Base-by-base conservation (phyloP, 2,329 filamentous ascomycete species). In the Verticillium klebahnii region DNA sequence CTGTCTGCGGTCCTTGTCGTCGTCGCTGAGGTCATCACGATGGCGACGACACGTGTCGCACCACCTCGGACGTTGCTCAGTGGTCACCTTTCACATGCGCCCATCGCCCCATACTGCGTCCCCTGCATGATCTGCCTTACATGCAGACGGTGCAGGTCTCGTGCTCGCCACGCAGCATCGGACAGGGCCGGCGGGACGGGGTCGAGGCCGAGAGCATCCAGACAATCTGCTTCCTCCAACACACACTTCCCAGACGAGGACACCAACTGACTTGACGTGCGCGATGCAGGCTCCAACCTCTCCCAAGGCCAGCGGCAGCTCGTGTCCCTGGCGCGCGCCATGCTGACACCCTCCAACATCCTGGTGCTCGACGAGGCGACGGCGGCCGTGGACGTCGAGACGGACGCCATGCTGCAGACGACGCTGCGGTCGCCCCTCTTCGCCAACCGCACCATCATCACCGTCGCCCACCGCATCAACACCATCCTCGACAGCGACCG, bases 311-410 rank as follows among this genome's bases (percentile, higher is more conserved):
- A 99, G 77, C 88, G 94, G 60, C 95, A 99, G 77, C 87, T 99
- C 63, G 85, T 99, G 59, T 97, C 93, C 19, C 84, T 99, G 56
- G 95, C 96, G 50, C 92, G 95, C 58, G 96, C 96, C 32, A 86
- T 99, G 74, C 85, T 99, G 57, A 96, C 94, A 6, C 95, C 95
- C 15, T 96, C 92, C 77, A 98, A 98, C 77, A 98, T 99, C 70
- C 84, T 99, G 64, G 93, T 99, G 2, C 84, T 99, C 32, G 95
- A 99, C 74, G 95, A 99, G 83, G 95, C 96, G 62, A 99, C 95
- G 34, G 93, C 93, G 67, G 86, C 82, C 29, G 85, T 89, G 12
- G 86, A 90, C 71, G 81, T 89, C 52, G 83, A 89, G 76, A 90
- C 87, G 29, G 87, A 90, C 70, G 85, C 85, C 60, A 79, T 89